Conservation (phyloP, 2,329 filamentous ascomycete species). For the Trichophyton schoenleinii region DNA sequence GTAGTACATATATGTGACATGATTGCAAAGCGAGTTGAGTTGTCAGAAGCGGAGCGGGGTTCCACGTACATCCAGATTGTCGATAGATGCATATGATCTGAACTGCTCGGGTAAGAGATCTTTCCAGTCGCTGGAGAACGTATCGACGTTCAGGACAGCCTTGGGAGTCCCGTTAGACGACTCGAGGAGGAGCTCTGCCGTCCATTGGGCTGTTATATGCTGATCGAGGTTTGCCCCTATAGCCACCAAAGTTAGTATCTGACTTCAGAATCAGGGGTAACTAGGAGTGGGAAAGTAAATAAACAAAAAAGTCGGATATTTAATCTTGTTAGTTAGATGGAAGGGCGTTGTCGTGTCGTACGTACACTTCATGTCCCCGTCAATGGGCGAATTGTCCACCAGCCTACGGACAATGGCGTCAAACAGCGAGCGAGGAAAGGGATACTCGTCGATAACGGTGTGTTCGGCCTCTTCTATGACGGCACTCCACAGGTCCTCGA, state of each 20-base stretch:
- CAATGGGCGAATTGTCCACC: constrained; percentile 17
- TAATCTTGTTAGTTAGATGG: too few species aligned
- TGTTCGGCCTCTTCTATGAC: constrained; percentile 25
- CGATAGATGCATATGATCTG: constrained; percentile 25
- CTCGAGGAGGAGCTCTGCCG: constrained; percentile 31
- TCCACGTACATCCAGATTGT: constrained; percentile 22
- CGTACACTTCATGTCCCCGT: constrained; percentile 27
- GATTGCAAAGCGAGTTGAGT: too few species aligned
- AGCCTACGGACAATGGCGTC: constrained; percentile 29
- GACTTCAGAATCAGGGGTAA: too few species aligned
- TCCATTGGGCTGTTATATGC: constrained; percentile 23
- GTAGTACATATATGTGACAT: background rate
- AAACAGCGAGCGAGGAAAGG: constrained; percentile 25
- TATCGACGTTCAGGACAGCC: constrained; percentile 7
- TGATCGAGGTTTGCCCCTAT: constrained; percentile 32
- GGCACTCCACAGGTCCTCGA: constrained; percentile 30
- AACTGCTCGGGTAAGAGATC: constrained; percentile 34
- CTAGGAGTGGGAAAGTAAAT: too few species aligned
- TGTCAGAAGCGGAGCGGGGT: background rate
- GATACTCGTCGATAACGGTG: constrained; percentile 22
- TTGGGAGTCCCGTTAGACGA: constrained; percentile 23
- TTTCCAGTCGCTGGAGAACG: constrained; percentile 22
- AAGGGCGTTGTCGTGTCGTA: constrained; percentile 3
- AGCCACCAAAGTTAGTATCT: background rate
- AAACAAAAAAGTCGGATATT: too few species aligned